A percentile compares a stretch with the other conserved stretches of the same genome.
These are phyloP conservation scores for Trichoderma gamsii DNA, from an alignment of 495 filamentous ascomycete species.

Conservation along the genomic window DNA sequence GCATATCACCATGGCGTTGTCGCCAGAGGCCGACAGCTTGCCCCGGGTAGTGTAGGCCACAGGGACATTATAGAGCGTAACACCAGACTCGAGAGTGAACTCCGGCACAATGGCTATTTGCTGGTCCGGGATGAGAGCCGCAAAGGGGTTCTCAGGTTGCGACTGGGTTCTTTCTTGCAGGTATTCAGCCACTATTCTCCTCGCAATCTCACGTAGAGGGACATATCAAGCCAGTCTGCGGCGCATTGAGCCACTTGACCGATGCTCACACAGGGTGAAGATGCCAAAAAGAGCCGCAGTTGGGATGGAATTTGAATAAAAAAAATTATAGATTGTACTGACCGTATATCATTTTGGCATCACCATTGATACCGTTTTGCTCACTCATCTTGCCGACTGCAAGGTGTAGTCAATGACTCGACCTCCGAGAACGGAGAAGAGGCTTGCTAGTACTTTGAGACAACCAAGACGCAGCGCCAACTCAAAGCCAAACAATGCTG, in stretches of 20 bases:
- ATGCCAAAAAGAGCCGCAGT: neutral
- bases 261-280: neutral
- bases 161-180: slow-evolving; percentile 50
- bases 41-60: slow-evolving; percentile 89
- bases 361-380: neutral
- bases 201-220: neutral
- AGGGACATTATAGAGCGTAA: slow-evolving; percentile 77
- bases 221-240: neutral
- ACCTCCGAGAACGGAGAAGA: neutral
- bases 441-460: neutral
- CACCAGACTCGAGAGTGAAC: slow-evolving; percentile 92
- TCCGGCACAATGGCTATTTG: slow-evolving; percentile 75
- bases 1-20: slow-evolving; percentile 96
- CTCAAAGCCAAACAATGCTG: neutral
- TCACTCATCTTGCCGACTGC: slow-evolving; percentile 2
- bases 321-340: neutral
- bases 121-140: slow-evolving; percentile 78
- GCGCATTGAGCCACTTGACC: neutral
- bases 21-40: slow-evolving; percentile 60
- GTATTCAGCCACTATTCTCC: slow-evolving; percentile 48
- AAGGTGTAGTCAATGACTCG: neutral
- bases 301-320: neutral
- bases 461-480: neutral
- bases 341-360: slow-evolving; percentile 13
- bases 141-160: slow-evolving; percentile 91